Evolutionary conservation across 1,139 yeast species (phyloP).

Genomic region (Trichomonascaceae sp.): DNA sequence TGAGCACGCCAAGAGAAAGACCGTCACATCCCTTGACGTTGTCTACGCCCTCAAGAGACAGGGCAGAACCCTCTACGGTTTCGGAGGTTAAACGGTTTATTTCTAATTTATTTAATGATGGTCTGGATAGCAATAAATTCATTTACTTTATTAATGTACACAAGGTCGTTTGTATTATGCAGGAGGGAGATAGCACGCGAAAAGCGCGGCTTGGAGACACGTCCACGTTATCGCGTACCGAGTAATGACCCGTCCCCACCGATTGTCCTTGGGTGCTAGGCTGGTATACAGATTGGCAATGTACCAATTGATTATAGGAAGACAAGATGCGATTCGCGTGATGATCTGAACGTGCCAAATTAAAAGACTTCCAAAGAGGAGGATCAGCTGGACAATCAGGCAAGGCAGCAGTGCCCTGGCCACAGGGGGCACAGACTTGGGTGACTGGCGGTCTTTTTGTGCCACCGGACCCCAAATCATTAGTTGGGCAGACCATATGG

Average conservation of each 20-base stretch:
- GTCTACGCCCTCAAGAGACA: conserved; percentile 99
- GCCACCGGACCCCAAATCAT: too few species aligned
- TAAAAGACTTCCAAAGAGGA: conserved; percentile 32
- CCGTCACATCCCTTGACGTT: conserved; percentile 96
- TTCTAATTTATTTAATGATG: conserved; percentile 4
- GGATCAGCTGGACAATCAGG: not conserved
- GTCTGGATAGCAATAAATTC: conserved; percentile 2
- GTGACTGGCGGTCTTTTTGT: too few species aligned
- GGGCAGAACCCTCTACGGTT: conserved; percentile 99
- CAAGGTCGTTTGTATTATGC: conserved; percentile 17
- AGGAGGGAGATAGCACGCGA: conserved; percentile 34
- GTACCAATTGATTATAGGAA: conserved; percentile 69
- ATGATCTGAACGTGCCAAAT: conserved; percentile 81
- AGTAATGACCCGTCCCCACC: conserved; percentile 14
- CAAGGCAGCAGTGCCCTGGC: not conserved
- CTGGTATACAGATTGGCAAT: conserved; percentile 30
- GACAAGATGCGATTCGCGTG: conserved; percentile 62
- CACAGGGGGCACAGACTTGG: not conserved
- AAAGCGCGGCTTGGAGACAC: conserved; percentile 26
- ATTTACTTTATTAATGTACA: not conserved
- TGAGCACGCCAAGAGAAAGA: conserved; percentile 99
- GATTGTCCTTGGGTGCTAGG: conserved; percentile 9
- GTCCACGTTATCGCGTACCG: conserved; percentile 26
- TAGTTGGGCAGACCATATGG: too few species aligned
- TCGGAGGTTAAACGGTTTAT: conserved; percentile 69